Evolutionary conservation across 2,329 filamentous ascomycete genomes (phyloP).

Genomic region (Macrophomina pseudophaseolina): DNA sequence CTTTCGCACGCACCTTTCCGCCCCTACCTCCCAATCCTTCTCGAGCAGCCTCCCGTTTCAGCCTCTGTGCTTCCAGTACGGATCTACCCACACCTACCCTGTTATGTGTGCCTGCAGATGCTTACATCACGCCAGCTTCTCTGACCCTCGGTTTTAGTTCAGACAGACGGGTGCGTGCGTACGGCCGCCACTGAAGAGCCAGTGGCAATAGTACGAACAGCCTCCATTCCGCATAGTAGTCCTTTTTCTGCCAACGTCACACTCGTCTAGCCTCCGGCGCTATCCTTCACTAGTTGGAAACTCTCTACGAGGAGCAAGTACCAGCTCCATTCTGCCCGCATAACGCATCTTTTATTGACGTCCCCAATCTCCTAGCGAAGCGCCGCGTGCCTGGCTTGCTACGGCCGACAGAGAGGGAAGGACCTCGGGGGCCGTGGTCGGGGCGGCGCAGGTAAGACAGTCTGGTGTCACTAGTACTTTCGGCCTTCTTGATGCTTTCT

Average conservation of each 20-base stretch:
- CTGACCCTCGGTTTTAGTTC: background rate
- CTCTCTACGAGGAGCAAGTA: background rate
- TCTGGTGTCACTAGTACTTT: background rate
- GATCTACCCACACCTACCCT: background rate
- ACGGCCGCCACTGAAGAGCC: background rate
- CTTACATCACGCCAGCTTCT: background rate
- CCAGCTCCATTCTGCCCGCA: background rate
- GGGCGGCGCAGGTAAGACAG: background rate
- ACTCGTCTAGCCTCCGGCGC: background rate
- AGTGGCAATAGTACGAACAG: background rate
- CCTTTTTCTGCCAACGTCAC: background rate
- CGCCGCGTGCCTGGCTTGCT: background rate
- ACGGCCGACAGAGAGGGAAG: background rate
- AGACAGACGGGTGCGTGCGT: background rate
- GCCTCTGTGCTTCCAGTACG: background rate
- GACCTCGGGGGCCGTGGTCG: background rate
- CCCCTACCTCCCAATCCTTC: background rate
- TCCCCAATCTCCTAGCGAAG: background rate
- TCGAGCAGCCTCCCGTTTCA: conserved; percentile 10
- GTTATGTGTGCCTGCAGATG: background rate
- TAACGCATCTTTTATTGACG: background rate
- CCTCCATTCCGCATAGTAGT: background rate
- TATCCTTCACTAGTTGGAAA: background rate
- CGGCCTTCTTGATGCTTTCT: conserved; percentile 16
- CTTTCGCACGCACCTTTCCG: background rate